Percentiles rank a stretch among this genome's conserved stretches.
Conservation (phyloP, 176 grass and related monocot species). For the Hordeum vulgare region MorexV3_pseudomolecules_assembly NC_058518.1:390051973-390052472, state of each 20-base stretch:
- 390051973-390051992: too few species aligned
- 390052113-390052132: neutral
- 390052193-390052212: conserved; percentile 26
- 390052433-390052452: neutral
- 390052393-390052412: neutral
- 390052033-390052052: conserved; percentile 1
- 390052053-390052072: neutral
- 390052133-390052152: neutral
- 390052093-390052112: neutral
- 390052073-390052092: neutral
- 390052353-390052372: too few species aligned
- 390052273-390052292: neutral
- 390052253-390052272: conserved; percentile 2
- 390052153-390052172: conserved; percentile 1
- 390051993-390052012: conserved; percentile 15
- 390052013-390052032: conserved; percentile 13
- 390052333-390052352: neutral
- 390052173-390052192: neutral
- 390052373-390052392: neutral
- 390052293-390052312: neutral
- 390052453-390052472: neutral
- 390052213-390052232: neutral
- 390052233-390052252: conserved; percentile 5
- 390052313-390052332: conserved; percentile 15
- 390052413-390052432: neutral